Evolutionary conservation across 2,329 filamentous ascomycete species (phyloP).

Genomic region (Dissoconium aciculare): DNA sequence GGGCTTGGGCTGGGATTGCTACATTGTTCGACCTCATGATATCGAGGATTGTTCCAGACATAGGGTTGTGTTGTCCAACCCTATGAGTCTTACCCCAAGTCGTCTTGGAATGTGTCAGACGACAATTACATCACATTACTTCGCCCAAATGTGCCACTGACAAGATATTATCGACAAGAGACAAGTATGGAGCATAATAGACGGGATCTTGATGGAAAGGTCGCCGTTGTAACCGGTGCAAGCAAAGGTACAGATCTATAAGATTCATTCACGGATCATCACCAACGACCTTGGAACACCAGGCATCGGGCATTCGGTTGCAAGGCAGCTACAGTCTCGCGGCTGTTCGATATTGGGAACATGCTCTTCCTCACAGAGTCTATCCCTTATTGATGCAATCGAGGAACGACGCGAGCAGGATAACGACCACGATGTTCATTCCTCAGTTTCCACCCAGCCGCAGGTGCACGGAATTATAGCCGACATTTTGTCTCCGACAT

Average conservation of each 20-base stretch:
- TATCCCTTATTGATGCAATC: not conserved
- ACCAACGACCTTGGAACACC: not conserved
- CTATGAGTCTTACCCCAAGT: too few species aligned
- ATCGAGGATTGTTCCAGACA: too few species aligned
- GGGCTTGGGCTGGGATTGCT: too few species aligned
- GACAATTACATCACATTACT: too few species aligned
- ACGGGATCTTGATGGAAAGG: slow-evolving; percentile 2
- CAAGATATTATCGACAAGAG: too few species aligned
- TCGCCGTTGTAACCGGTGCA: slow-evolving; percentile 2
- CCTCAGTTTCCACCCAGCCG: not conserved
- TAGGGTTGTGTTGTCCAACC: too few species aligned
- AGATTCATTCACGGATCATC: not conserved
- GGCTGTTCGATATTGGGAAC: slow-evolving; percentile 1
- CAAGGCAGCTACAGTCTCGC: not conserved
- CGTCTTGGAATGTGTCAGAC: too few species aligned
- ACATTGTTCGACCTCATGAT: too few species aligned
- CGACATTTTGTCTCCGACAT: not conserved
- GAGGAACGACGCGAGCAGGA: not conserved
- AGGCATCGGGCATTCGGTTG: slow-evolving; percentile 2
- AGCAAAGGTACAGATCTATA: not conserved
- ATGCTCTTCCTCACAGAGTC: not conserved
- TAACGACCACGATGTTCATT: not conserved
- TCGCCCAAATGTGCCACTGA: too few species aligned
- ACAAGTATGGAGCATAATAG: too few species aligned
- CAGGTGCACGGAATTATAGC: slow-evolving; percentile 1